These are phyloP conservation scores for Nitzschia sp. DNA, from an alignment of 108 stramenopile species.

Conservation along the genomic window DNA sequence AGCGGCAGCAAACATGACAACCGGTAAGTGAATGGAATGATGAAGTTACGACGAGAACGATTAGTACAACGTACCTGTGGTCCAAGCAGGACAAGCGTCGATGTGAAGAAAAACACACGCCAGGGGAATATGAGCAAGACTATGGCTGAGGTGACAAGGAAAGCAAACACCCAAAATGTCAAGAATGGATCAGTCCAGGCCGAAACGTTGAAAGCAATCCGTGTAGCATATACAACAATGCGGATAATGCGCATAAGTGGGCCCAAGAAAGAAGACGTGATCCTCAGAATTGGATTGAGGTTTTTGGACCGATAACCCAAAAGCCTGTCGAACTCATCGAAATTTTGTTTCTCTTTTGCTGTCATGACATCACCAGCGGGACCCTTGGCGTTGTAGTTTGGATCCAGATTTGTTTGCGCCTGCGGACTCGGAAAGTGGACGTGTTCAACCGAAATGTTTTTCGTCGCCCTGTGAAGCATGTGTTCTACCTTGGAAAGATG, in stretches of 20 bases:
- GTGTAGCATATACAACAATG: slow-evolving; percentile 38
- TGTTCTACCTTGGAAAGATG: slow-evolving; percentile 41
- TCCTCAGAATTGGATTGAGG: slow-evolving; percentile 46
- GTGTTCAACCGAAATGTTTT: slow-evolving; percentile 48
- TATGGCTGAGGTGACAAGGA: slow-evolving; percentile 38
- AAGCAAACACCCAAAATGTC: slow-evolving; percentile 60
- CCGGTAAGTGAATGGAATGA: too few relatives aligned
- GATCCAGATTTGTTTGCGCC: slow-evolving; percentile 22
- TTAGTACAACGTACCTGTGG: slow-evolving; percentile 55
- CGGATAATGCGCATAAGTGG: slow-evolving; percentile 59
- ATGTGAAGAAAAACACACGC: slow-evolving; percentile 61
- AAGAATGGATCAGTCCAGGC: slow-evolving; percentile 77
- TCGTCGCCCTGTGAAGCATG: slow-evolving; percentile 42
- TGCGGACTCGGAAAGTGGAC: slow-evolving; percentile 44
- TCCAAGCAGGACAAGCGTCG: slow-evolving; percentile 55
- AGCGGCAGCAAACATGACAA: not conserved
- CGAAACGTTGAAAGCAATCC: slow-evolving; percentile 64
- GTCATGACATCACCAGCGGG: slow-evolving; percentile 38
- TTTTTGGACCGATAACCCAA: slow-evolving; percentile 46
- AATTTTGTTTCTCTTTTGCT: slow-evolving; percentile 35
- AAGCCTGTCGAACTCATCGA: slow-evolving; percentile 53
- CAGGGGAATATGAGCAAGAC: slow-evolving; percentile 74
- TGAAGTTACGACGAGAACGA: too few relatives aligned
- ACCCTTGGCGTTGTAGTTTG: slow-evolving; percentile 35
- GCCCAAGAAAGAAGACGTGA: slow-evolving; percentile 51